phyloP scores from a whole-genome alignment of 1,284 basidiomycete species.

The Marasmius tenuissimus region DNA sequence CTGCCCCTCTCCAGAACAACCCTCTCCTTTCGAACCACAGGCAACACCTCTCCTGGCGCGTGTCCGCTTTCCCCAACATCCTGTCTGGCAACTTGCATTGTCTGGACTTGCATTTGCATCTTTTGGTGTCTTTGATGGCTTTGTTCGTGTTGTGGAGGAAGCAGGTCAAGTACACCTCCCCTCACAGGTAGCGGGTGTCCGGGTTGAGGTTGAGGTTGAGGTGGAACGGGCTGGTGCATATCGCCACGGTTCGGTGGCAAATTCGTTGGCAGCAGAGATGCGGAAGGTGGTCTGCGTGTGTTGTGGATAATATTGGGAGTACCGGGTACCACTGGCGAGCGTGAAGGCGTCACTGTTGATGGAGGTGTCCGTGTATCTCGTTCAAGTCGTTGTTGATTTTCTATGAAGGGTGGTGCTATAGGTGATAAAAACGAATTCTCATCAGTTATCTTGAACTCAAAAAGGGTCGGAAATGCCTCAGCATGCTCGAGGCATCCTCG shows the following conservation, averaged over 20 bases:
- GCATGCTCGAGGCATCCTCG: too few relatives aligned
- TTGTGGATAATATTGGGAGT: neutral
- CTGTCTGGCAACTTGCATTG: neutral
- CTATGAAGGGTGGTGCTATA: neutral
- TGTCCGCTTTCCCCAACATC: neutral
- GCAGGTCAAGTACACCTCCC: neutral
- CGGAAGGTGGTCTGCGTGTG: neutral
- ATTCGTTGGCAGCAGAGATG: neutral
- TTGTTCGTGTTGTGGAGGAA: slow-evolving; percentile 1
- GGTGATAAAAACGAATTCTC: too few relatives aligned
- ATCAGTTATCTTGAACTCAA: too few relatives aligned
- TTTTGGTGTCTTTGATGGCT: neutral
- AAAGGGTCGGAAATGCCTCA: too few relatives aligned
- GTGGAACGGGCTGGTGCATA: neutral
- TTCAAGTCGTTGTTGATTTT: neutral
- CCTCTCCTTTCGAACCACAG: neutral
- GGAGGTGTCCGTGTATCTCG: neutral
- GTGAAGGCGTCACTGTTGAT: neutral
- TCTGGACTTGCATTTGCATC: slow-evolving; percentile 3
- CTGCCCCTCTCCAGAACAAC: neutral
- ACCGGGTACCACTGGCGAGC: neutral
- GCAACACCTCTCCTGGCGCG: neutral
- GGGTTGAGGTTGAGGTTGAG: neutral
- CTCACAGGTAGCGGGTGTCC: neutral
- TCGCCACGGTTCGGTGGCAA: neutral